Conservation (phyloP, 176 grass and related monocot species). For the Bonia amplexicaulis region DNA sequence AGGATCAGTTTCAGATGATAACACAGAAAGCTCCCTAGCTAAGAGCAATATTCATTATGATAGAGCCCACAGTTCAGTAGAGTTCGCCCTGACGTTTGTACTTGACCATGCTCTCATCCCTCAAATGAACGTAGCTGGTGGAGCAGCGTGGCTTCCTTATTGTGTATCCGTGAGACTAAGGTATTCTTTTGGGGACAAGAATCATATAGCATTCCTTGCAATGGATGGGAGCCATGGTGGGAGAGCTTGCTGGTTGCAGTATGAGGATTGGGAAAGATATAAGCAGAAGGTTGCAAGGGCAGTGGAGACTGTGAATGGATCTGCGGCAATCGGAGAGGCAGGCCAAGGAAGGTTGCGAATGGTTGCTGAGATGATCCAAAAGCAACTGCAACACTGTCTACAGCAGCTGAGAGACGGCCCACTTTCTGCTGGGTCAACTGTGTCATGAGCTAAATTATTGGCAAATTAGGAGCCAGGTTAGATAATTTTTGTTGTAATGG, state of each 20-base stretch:
- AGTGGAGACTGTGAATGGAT: slow-evolving; percentile 70
- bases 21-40: slow-evolving; percentile 45
- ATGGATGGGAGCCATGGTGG: slow-evolving; percentile 97
- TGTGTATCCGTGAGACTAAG: slow-evolving; percentile 84
- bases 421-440: slow-evolving; percentile 63
- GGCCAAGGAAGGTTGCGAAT: slow-evolving; percentile 86
- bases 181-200: slow-evolving; percentile 85
- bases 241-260: slow-evolving; percentile 78
- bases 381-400: slow-evolving; percentile 63
- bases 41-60: slow-evolving; percentile 94
- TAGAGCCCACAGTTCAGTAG: slow-evolving; percentile 70
- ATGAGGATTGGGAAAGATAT: slow-evolving; percentile 95
- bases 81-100: slow-evolving; percentile 94
- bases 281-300: slow-evolving; percentile 82
- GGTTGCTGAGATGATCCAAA: slow-evolving; percentile 85
- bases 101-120: slow-evolving; percentile 87
- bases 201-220: slow-evolving; percentile 61
- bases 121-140: slow-evolving; percentile 92
- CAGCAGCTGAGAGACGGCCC: slow-evolving; percentile 83
- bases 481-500: slow-evolving; percentile 18
- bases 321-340: slow-evolving; percentile 51
- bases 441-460: slow-evolving; percentile 44
- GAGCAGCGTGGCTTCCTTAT: slow-evolving; percentile 95
- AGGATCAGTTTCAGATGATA: slow-evolving; percentile 50
- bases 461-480: background rate